These are phyloP conservation scores for Climacium dendroides DNA, from an alignment of 225 moss, liverwort and hornwort genomes.

Conservation along the genomic window DNA sequence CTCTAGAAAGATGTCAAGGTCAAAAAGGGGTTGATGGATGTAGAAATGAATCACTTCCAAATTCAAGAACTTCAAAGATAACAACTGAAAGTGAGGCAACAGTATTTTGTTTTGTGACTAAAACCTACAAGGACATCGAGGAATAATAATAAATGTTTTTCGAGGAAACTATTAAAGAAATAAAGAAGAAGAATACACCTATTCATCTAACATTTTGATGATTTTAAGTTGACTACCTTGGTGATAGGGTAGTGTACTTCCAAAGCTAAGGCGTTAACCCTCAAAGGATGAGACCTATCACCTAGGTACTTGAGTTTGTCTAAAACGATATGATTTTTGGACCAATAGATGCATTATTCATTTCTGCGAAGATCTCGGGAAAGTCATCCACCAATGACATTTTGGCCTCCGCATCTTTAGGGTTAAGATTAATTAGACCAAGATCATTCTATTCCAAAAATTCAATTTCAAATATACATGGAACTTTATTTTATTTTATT, in stretches of 20 bases:
- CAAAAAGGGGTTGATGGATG: neutral
- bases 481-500: neutral
- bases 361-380: no score
- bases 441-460: neutral
- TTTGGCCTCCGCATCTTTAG: rapidly evolving
- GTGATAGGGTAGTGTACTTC: rapidly evolving
- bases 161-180: neutral
- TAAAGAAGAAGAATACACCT: neutral
- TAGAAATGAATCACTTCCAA: neutral
- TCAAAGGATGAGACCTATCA: rapidly evolving
- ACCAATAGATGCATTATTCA: neutral
- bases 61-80: neutral
- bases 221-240: neutral
- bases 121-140: rapidly evolving
- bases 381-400: rapidly evolving
- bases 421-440: neutral
- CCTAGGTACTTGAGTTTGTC: rapidly evolving
- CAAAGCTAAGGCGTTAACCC: rapidly evolving
- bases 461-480: neutral
- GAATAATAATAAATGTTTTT: no score
- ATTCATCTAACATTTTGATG: neutral
- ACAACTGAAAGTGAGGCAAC: no score
- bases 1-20: rapidly evolving
- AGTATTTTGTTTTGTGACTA: neutral
- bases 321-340: neutral